These are phyloP conservation scores for Pyrus betulifolia DNA, from an alignment of 306 rosid genomes.

Conservation along the genomic window DNA sequence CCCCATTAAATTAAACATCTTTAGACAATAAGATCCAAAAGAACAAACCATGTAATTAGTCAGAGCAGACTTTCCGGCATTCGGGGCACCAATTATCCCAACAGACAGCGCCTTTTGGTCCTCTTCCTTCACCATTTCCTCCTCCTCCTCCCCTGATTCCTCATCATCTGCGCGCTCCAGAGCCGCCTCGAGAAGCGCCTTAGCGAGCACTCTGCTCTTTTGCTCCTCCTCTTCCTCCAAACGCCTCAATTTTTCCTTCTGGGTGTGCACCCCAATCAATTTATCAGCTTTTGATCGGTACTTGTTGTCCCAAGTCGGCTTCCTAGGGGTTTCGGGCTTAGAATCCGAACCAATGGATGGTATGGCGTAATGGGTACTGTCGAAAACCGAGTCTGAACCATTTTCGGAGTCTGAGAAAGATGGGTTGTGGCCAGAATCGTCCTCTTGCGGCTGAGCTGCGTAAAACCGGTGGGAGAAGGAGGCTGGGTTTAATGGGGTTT, in stretches of 20 bases:
- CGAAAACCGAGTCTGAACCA: constrained; percentile 47
- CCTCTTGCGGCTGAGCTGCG: constrained; percentile 62
- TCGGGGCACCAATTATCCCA: constrained; percentile 91
- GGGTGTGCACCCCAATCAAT: constrained; percentile 25
- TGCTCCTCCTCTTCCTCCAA: constrained; percentile 54
- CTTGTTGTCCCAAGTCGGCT: constrained; percentile 55
- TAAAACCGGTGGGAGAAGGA: constrained; percentile 17
- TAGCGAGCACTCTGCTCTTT: constrained; percentile 52
- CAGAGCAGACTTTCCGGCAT: constrained; percentile 93
- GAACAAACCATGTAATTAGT: constrained; percentile 73
- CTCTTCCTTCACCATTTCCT: constrained; percentile 51
- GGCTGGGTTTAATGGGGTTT: neutral
- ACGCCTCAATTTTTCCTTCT: constrained; percentile 30
- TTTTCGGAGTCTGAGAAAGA: constrained; percentile 26
- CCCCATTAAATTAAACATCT: neutral
- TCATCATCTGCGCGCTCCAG: constrained; percentile 29
- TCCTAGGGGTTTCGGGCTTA: neutral
- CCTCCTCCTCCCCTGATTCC: constrained; percentile 18
- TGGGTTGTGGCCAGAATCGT: constrained; percentile 19
- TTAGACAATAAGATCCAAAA: neutral
- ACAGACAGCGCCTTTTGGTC: constrained; percentile 81
- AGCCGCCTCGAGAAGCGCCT: constrained; percentile 69
- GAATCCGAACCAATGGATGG: constrained; percentile 27
- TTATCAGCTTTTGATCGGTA: constrained; percentile 48
- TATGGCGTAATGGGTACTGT: constrained; percentile 52